Evolutionary conservation across 768 basidiomycete species (phyloP), one percentile per base, ranked within the genome.

Genomic region (Termitomyces sp.): DNA sequence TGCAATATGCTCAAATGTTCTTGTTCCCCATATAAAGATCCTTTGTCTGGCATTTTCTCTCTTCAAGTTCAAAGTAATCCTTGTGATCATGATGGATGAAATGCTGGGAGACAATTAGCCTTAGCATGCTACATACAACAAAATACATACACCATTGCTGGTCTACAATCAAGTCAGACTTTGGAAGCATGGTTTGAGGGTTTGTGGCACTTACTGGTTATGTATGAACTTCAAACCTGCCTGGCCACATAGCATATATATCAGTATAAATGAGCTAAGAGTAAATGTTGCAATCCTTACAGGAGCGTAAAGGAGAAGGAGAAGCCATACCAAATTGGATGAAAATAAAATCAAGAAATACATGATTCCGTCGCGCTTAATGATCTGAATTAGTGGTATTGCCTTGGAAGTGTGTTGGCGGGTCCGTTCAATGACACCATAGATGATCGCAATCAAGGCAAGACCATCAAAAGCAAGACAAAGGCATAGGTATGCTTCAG

Each of bases 261-360:
- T 30, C 17, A 50, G 31, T 23, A 31, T 45, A 14, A 40, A 40
- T 1, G 7, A 40, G 15, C 1, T 7, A 40, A 7, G 17, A 5
- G 6, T n/a, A 17, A 37, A 15, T 14, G 35, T 37, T 40, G 17
- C 42, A 23, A 26, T 28, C n/a, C 57, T 45, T 28, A 61, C 62
- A 8, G 54, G 63, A 35, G 58, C 62, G 26, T 63, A 44, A 9
- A 65, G 45, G 0, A 60, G 19, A 15, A 63, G 56, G 1, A 63
- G 53, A n/a, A 63, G 57, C 64, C 64, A 65, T 2, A 61, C 50
- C 30, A 63, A 56, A 40, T 64, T 64, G 9, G 62, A 63, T 0
- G 64, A 63, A 21, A 65, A 65, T 8, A 65, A 56, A 15, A 63
- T 60, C 10, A 63, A 59, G 50, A 65, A 65, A 31, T 63, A 65